phyloP scores from a whole-genome alignment of 148 eudicot genomes.

The Mesembryanthemum crystallinum region DNA sequence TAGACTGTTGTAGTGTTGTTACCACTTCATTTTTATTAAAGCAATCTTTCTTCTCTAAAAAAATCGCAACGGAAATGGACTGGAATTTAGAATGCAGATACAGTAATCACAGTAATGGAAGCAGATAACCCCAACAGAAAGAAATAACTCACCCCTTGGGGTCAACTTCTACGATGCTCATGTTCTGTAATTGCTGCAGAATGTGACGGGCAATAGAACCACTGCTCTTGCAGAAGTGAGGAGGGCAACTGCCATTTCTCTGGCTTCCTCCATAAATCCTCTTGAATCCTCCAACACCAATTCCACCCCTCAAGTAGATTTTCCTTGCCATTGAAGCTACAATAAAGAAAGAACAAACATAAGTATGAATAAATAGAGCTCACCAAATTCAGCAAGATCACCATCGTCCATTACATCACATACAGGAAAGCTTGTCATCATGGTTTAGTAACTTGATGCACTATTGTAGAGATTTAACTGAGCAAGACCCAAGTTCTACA shows the following conservation, averaged over 20 bases:
- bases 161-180: conserved; percentile 67
- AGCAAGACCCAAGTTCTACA: too few species aligned
- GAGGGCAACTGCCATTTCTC: conserved; percentile 82
- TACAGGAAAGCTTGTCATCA: too few species aligned
- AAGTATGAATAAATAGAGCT: not conserved
- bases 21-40: too few species aligned
- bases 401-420: too few species aligned
- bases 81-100: too few species aligned
- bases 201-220: conserved; percentile 77
- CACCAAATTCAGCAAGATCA: not conserved
- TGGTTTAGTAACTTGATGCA: too few species aligned
- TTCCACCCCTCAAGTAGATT: conserved; percentile 76
- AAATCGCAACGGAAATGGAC: too few species aligned
- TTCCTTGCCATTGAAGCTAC: conserved; percentile 90
- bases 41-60: too few species aligned
- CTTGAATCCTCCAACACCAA: conserved; percentile 76
- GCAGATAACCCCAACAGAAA: not conserved
- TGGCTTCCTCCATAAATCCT: conserved; percentile 86
- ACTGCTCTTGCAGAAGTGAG: conserved; percentile 80
- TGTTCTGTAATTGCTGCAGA: conserved; percentile 60
- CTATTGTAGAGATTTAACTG: too few species aligned
- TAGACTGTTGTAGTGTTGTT: too few species aligned
- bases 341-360: not conserved
- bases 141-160: conserved; percentile 63
- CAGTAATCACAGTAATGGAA: not conserved